These are phyloP conservation scores for Syzygium aromaticum DNA, from an alignment of 345 rosid genomes.

Conservation along the genomic window DNA sequence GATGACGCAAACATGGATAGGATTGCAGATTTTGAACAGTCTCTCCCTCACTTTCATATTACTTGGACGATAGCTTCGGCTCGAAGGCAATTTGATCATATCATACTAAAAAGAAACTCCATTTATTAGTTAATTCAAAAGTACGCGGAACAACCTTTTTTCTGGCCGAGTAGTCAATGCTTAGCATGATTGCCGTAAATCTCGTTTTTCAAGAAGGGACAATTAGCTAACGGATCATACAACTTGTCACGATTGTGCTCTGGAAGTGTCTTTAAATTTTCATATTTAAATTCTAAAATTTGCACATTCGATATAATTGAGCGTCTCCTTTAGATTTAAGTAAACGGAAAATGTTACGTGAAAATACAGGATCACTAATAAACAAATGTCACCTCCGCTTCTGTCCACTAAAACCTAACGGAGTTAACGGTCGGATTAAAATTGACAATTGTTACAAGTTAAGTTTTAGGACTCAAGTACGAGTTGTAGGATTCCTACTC, in stretches of 20 bases:
- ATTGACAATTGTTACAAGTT: not conserved
- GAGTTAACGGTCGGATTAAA: not conserved
- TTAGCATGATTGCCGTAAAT: not conserved
- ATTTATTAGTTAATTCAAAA: not conserved
- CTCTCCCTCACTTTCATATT: not conserved
- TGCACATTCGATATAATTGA: not conserved
- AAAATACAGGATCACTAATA: not conserved
- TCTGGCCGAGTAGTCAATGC: not conserved
- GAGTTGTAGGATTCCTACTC: fast-evolving
- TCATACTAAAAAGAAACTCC: not conserved
- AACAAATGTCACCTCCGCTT: not conserved
- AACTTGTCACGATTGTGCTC: not conserved
- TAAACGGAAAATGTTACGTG: too few relatives aligned
- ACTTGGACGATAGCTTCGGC: not conserved
- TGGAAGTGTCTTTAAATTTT: not conserved
- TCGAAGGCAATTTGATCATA: not conserved
- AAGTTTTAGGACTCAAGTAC: not conserved
- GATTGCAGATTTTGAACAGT: not conserved
- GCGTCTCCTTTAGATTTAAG: too few relatives aligned
- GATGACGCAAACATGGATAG: not conserved
- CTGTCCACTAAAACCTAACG: fast-evolving
- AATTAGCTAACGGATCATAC: not conserved
- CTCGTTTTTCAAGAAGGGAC: not conserved
- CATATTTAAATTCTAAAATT: not conserved
- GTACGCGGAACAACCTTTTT: not conserved